phyloP scores from a whole-genome alignment of 306 rosid genomes.

The Castanea mollissima region DNA sequence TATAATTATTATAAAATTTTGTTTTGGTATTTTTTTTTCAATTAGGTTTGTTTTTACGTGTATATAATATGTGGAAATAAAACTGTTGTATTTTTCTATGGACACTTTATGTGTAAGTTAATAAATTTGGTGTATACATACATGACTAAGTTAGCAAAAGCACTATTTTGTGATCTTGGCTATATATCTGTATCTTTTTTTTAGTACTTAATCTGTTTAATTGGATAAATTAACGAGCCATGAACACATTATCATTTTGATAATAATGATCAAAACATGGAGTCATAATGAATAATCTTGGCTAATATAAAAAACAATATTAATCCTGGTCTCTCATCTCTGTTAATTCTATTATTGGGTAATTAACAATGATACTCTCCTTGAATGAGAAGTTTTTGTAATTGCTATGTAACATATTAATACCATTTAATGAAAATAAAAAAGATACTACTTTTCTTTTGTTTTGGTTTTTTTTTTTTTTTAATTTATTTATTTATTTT shows the following conservation, averaged over 20 bases:
- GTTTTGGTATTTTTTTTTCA: neutral
- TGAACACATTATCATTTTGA: neutral
- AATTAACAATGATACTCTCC: too few relatives aligned
- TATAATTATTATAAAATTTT: neutral
- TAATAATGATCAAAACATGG: neutral
- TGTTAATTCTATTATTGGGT: too few relatives aligned
- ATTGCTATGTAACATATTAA: too few relatives aligned
- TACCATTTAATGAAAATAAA: too few relatives aligned
- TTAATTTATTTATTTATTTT: too few relatives aligned
- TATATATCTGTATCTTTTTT: neutral
- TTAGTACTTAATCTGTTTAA: neutral
- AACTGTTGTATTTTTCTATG: slow-evolving; percentile 23
- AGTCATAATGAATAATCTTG: neutral
- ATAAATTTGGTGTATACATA: neutral
- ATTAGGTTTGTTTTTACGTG: slow-evolving; percentile 34
- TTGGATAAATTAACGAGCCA: neutral
- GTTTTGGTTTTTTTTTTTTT: too few relatives aligned
- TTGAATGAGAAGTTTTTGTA: too few relatives aligned
- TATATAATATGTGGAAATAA: slow-evolving; percentile 47
- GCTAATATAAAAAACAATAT: too few relatives aligned
- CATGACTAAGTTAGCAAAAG: neutral
- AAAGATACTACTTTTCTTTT: too few relatives aligned
- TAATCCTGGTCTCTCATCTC: too few relatives aligned
- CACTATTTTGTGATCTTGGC: neutral
- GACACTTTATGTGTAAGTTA: slow-evolving; percentile 1